Base-by-base conservation (phyloP, 2,329 filamentous ascomycete species). In the Stenocarpella maydis region DNA sequence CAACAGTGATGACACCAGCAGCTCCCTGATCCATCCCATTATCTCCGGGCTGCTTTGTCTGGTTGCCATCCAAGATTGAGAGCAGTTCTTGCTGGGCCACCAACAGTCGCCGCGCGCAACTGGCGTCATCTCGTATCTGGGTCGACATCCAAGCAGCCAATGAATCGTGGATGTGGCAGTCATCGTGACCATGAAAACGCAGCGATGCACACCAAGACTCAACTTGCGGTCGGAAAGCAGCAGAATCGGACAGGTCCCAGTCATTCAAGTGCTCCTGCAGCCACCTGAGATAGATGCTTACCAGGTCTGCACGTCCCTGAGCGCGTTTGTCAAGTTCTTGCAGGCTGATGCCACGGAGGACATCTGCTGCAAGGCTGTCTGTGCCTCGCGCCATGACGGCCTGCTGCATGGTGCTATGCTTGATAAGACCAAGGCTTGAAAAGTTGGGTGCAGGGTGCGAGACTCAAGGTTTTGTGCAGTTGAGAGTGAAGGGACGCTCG, bases 121-220 rank as follows among this genome's bases (percentile, higher is more conserved):
- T 37, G n/a, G 67, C 26, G 34, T 71, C 47, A 14, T 9, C 14
- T 4, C 52, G 15, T 8, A 50, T 37, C 28, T 58, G 34, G 9
- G 12, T 39, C 26, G 63, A 41, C 9, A 68, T 64, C 73, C 74
- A 39, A 71, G 72, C 21, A 70, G 37, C 5, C 26, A 69, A 66
- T 1, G 53, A 24, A 24, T 61, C 37, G 53, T 43, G 58, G 45
- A 69, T 28, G 26, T 2, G 26, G 2, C 54, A 37, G 21, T 52
- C 24, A 17, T 67, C 45, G 31, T 61, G 31, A 39, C 63, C 54
- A 49, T 41, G 55, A 37, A 47, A 39, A n/a, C 63, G 68, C 34
- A 69, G 53, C 14, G 45, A 49, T 7, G 50, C 45, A 67, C 41
- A 67, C 68, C 68, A 69, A 31, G 68, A 61, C 19, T 61, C 37